Conservation (phyloP, 805 yeast species). For the Kluyveromyces starmeri region DNA sequence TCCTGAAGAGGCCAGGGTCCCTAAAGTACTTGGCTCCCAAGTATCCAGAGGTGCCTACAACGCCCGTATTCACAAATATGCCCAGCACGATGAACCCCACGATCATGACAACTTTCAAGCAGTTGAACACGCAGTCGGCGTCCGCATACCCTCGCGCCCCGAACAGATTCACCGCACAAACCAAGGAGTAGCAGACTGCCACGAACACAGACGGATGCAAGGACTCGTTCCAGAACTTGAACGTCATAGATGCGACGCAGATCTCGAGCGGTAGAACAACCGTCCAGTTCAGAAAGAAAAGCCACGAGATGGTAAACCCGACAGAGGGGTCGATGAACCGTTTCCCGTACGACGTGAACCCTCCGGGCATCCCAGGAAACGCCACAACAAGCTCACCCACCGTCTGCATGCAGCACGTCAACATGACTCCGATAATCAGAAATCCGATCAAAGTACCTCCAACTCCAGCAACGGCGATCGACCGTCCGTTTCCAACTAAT, state of each 20-base stretch:
- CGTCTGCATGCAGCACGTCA: constrained; percentile 6
- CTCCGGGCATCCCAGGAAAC: constrained; percentile 6
- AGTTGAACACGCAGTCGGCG: constrained; percentile 39
- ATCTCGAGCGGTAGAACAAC: constrained; percentile 46
- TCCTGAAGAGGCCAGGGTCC: constrained; percentile 44
- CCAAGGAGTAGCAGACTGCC: constrained; percentile 22
- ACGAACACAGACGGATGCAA: constrained; percentile 21
- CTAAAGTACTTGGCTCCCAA: constrained; percentile 38
- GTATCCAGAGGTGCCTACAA: constrained; percentile 32
- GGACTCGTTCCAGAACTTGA: constrained; percentile 35
- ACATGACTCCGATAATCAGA: constrained; percentile 7
- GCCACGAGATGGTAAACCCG: constrained; percentile 58
- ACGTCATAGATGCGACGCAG: constrained; percentile 45
- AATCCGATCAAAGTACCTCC: constrained; percentile 8
- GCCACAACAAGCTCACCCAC: constrained; percentile 9
- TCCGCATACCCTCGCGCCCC: constrained; percentile 49
- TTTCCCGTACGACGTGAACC: constrained; percentile 34
- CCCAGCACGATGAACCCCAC: constrained; percentile 43
- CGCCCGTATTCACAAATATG: constrained; percentile 36
- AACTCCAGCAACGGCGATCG: constrained; percentile 8
- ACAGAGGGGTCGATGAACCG: constrained; percentile 50
- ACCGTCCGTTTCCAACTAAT: constrained; percentile 33
- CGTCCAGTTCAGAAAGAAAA: constrained; percentile 47
- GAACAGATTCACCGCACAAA: constrained; percentile 38
- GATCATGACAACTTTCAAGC: constrained; percentile 35